Evolutionary conservation across 1,284 basidiomycete species (phyloP), one percentile per base, ranked within the genome.

Genomic region (Malassezia obtusa): DNA sequence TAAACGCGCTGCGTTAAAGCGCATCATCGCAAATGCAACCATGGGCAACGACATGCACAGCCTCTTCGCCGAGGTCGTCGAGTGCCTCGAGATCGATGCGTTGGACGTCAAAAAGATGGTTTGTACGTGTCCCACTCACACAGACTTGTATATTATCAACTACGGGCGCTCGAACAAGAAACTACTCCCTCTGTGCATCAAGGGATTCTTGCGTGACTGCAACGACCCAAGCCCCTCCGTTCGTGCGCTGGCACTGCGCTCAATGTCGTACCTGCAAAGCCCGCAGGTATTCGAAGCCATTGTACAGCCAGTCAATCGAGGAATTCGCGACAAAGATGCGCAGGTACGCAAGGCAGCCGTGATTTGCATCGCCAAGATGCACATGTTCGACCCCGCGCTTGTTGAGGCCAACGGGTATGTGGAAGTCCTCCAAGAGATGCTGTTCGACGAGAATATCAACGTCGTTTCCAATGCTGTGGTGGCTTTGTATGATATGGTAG

Each of bases 101-200:
- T 80, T 98, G 33, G 94, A 98, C 76, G 92, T 98, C 75, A 98
- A 98, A 81, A 98, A 98, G 81, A 96, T 92, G 64, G 69, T 59
- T 26, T 66, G 48, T 43, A 45, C 49, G 50, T 57, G 26, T 58
- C 10, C 7, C 15, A 11, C 10, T 26, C 1, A 9, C 21, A 2
- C 22, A 53, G 52, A 59, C 48, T 59, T 58, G 40, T 94, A 87
- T 76, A 81, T 94, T 52, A 83, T 91, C 67, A 91, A 88, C 77
- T 94, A 94, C 73, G 89, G 87, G 41, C 81, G 86, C 54, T 80
- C 84, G 44, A 89, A 88, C 73, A 85, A 87, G 45, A 87, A 92
- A 54, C 85, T 87, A 68, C 86, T 91, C 66, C 83, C 86, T 60
- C 80, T 87, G 32, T 88, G 89, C 58, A 86, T 94, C 49, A 85